A percentile compares a stretch with the other conserved stretches of the same genome.
phyloP scores from a whole-genome alignment of 208 protist species.

The Trypanosoma rangeli region DNA sequence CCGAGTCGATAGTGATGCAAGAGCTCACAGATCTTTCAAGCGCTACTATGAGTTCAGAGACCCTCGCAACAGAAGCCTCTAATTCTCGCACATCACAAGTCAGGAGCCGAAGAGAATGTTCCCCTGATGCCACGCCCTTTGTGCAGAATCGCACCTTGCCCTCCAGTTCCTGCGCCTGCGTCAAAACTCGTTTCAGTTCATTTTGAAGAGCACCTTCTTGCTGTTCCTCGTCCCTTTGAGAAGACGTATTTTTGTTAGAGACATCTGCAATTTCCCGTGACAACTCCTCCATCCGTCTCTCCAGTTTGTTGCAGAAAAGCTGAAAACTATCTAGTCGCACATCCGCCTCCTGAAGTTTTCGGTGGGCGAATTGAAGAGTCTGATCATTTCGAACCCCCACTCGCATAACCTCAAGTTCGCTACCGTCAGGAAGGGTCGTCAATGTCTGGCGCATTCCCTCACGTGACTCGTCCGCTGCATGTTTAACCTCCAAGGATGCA shows the following conservation, averaged over 20 bases:
- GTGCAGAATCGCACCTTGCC: neutral
- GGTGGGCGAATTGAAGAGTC: constrained; percentile 9
- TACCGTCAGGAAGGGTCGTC: neutral
- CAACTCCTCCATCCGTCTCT: constrained; percentile 7
- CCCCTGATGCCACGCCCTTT: neutral
- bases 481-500: constrained; percentile 1
- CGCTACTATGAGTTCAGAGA: neutral
- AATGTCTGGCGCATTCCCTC: neutral
- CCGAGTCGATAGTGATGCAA: constrained; percentile 12
- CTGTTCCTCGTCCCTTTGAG: constrained; percentile 1
- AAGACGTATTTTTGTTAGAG: neutral
- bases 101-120: neutral
- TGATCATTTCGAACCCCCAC: constrained; percentile 6
- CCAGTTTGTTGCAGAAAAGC: constrained; percentile 7
- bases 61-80: constrained; percentile 2
- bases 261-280: constrained; percentile 17
- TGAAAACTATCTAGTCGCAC: constrained; percentile 13
- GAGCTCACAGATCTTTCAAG: neutral
- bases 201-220: constrained; percentile 5
- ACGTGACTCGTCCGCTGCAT: neutral
- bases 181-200: constrained; percentile 14
- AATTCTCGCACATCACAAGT: neutral
- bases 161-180: constrained; percentile 1
- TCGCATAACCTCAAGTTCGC: constrained; percentile 4
- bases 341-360: constrained; percentile 13